Evolutionary conservation across 805 yeast species (phyloP).

Genomic region (Ogataea haglerorum): DNA sequence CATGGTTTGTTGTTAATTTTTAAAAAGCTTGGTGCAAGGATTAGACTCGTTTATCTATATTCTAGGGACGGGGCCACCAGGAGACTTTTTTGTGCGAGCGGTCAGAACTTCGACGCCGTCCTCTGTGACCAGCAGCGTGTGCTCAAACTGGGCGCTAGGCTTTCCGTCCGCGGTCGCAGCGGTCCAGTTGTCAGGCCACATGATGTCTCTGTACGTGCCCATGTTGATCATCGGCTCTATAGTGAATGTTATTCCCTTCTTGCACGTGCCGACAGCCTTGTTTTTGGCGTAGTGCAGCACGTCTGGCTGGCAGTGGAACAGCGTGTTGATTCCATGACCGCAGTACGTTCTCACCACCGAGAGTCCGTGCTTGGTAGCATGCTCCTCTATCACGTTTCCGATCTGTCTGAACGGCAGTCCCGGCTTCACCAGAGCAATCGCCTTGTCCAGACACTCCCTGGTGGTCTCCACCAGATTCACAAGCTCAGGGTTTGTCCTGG

Average conservation of each 20-base stretch:
- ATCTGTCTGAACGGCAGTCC: slow-evolving; percentile 83
- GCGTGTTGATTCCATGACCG: slow-evolving; percentile 88
- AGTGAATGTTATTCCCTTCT: slow-evolving; percentile 95
- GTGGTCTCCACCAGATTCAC: slow-evolving; percentile 90
- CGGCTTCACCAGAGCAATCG: slow-evolving; percentile 84
- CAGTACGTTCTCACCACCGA: slow-evolving; percentile 88
- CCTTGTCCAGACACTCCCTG: slow-evolving; percentile 80
- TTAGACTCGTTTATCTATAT: slow-evolving; percentile 10
- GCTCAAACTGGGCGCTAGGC: slow-evolving; percentile 92
- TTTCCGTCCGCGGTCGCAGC: slow-evolving; percentile 87
- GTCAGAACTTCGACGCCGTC: slow-evolving; percentile 88
- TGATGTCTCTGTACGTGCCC: slow-evolving; percentile 74
- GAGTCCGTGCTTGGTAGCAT: slow-evolving; percentile 72
- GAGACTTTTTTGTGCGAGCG: slow-evolving; percentile 73
- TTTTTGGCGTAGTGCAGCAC: slow-evolving; percentile 93
- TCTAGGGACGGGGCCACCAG: slow-evolving; percentile 82
- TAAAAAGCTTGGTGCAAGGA: slow-evolving; percentile 4
- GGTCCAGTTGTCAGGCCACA: slow-evolving; percentile 99
- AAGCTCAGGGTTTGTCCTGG: slow-evolving; percentile 71
- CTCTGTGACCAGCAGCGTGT: slow-evolving; percentile 88
- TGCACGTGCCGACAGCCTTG: slow-evolving; percentile 89
- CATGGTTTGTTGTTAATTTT: slow-evolving; percentile 16
- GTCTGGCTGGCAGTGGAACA: slow-evolving; percentile 90
- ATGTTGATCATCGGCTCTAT: slow-evolving; percentile 95
- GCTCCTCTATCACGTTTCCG: slow-evolving; percentile 85